Conservation (phyloP, 257 asterid genomes). For the Sherardia arvensis region DNA sequence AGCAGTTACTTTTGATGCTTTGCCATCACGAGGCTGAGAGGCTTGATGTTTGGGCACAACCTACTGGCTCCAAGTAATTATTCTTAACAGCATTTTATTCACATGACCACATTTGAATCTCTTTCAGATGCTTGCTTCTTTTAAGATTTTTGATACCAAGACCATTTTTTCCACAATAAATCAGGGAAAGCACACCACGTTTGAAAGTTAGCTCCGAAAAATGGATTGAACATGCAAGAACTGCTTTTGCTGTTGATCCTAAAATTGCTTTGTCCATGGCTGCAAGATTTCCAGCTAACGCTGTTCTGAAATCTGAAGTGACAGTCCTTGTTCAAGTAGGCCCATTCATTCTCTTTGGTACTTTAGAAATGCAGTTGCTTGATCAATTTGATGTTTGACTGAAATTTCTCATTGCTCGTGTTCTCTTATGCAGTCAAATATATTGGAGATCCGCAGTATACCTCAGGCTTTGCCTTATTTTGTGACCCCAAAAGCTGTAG, state of each 20-base stretch:
- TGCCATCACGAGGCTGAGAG: constrained; percentile 97
- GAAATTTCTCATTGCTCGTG: background rate
- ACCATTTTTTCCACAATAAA: constrained; percentile 8
- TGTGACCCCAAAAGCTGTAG: constrained; percentile 88
- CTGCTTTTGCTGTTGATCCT: constrained; percentile 89
- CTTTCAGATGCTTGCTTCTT: constrained; percentile 9
- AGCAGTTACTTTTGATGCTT: constrained; percentile 81
- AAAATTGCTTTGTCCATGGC: constrained; percentile 77
- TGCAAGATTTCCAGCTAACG: constrained; percentile 84
- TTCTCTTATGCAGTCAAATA: constrained; percentile 46
- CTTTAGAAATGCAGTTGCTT: too few relatives aligned
- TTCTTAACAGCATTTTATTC: constrained; percentile 4
- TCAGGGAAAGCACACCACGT: constrained; percentile 70
- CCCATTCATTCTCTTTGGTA: constrained; percentile 16
- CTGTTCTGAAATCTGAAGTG: constrained; percentile 73
- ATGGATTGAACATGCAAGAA: constrained; percentile 80
- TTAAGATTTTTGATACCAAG: background rate
- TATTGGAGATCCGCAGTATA: constrained; percentile 73
- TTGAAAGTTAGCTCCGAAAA: constrained; percentile 77
- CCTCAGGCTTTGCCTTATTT: constrained; percentile 97
- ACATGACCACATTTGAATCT: constrained; percentile 8
- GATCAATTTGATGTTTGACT: background rate
- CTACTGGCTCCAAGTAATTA: constrained; percentile 72
- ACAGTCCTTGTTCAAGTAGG: constrained; percentile 81
- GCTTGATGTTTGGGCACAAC: constrained; percentile 99